A percentile compares a stretch with the other conserved stretches of the same genome.
These are phyloP conservation scores for Plectosphaerella cucumerina DNA, from an alignment of 2,329 filamentous ascomycete species.

Conservation along the genomic window DNA sequence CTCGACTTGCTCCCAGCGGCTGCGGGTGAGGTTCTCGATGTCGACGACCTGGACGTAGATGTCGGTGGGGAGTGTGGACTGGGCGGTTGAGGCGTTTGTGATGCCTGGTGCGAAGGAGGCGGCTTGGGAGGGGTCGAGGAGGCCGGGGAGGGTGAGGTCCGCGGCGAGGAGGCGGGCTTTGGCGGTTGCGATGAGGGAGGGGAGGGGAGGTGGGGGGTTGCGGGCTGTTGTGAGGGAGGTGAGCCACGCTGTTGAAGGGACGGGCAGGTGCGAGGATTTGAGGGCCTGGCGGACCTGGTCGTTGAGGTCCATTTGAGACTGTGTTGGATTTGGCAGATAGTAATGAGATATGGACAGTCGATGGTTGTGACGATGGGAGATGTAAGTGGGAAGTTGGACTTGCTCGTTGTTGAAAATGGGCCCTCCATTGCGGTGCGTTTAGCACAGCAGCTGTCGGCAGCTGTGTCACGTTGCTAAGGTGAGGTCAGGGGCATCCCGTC, in stretches of 20 bases:
- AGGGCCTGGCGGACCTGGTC: conserved; percentile 49
- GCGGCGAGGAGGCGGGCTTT: conserved; percentile 74
- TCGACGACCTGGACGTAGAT: conserved; percentile 80
- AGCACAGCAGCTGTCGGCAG: neutral
- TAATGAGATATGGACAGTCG: too few relatives aligned
- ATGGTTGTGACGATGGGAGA: too few relatives aligned
- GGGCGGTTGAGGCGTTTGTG: conserved; percentile 47
- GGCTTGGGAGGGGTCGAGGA: conserved; percentile 38
- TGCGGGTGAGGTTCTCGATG: conserved; percentile 75
- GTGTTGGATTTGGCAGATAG: too few relatives aligned
- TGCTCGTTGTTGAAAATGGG: too few relatives aligned
- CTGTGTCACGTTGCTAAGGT: too few relatives aligned
- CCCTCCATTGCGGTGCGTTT: neutral
- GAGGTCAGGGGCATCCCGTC: too few relatives aligned
- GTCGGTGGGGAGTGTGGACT: conserved; percentile 54
- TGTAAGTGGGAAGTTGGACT: too few relatives aligned
- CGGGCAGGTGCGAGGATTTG: conserved; percentile 49
- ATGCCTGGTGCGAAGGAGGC: conserved; percentile 50
- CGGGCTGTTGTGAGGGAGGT: conserved; percentile 53
- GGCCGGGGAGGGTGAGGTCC: conserved; percentile 63
- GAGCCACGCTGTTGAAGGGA: conserved; percentile 56
- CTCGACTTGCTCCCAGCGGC: conserved; percentile 84
- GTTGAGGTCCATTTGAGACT: conserved; percentile 21
- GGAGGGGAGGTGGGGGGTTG: conserved; percentile 56
- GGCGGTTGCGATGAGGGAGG: conserved; percentile 72